Percentiles rank a stretch among this genome's conserved stretches.
Conservation (phyloP, 768 basidiomycete species). For the Galerina marginata region DNA sequence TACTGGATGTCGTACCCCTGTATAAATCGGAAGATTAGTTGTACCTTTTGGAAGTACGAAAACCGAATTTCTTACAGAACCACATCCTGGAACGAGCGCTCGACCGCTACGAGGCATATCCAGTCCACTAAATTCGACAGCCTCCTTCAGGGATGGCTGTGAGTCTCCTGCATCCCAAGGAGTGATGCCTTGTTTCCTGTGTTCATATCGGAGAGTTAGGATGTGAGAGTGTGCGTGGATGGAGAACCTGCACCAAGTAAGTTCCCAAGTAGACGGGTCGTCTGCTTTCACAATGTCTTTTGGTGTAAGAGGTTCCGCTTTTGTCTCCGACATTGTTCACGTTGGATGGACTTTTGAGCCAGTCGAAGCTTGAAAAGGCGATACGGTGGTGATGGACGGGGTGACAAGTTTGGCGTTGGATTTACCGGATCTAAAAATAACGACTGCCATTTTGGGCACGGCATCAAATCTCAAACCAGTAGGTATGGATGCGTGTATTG, state of each 20-base stretch:
- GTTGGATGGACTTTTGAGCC: not conserved
- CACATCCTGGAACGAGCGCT: conserved; percentile 52
- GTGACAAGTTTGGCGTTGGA: too few species aligned
- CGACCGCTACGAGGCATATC: conserved; percentile 42
- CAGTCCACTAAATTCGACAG: conserved; percentile 51
- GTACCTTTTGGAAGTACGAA: not conserved
- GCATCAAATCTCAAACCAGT: too few species aligned
- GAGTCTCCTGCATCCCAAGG: conserved; percentile 66
- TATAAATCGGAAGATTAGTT: too few species aligned
- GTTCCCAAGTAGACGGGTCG: conserved; percentile 33
- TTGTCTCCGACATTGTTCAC: not conserved
- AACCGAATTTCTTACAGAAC: conserved; percentile 36
- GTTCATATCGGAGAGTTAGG: not conserved
- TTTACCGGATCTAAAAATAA: too few species aligned
- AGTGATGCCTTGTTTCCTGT: conserved; percentile 38
- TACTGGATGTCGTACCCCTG: conserved; percentile 68
- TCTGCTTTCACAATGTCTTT: conserved; percentile 27
- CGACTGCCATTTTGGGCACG: too few species aligned
- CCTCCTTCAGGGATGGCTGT: conserved; percentile 60
- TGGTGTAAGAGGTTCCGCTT: not conserved
- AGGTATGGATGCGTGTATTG: too few species aligned
- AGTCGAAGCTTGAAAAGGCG: too few species aligned
- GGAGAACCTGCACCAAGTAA: conserved; percentile 25
- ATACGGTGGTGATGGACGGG: too few species aligned
- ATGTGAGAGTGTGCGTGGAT: not conserved